Evolutionary conservation across 192 early-diverging fungal species (phyloP).

Genomic region (Obelidium mucronatum): DNA sequence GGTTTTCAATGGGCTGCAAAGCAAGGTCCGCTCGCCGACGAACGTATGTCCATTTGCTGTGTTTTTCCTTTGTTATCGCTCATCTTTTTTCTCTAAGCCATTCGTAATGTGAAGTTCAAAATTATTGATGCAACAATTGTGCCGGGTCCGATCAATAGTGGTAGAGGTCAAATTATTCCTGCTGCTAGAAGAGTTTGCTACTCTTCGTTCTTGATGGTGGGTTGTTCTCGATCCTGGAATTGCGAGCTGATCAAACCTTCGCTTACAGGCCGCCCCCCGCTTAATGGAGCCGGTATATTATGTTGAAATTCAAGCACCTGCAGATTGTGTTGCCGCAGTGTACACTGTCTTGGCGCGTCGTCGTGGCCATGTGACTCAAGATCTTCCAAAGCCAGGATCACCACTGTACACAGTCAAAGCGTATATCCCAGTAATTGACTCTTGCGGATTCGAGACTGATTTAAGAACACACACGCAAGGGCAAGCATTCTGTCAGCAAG

Average conservation of each 20-base stretch:
- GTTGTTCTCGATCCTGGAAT: constrained; percentile 35
- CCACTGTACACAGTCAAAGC: constrained; percentile 94
- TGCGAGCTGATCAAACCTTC: constrained; percentile 6
- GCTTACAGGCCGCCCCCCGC: constrained; percentile 81
- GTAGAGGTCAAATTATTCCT: constrained; percentile 96
- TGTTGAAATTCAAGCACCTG: constrained; percentile 97
- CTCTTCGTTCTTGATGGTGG: constrained; percentile 89
- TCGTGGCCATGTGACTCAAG: constrained; percentile 93
- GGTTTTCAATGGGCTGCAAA: constrained; percentile 98
- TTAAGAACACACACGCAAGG: constrained; percentile 95
- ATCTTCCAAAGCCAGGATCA: constrained; percentile 92
- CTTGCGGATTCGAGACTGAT: constrained; percentile 96
- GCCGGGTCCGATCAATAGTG: constrained; percentile 86
- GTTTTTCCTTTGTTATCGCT: background rate
- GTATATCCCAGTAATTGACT: constrained; percentile 94
- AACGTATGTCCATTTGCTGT: constrained; percentile 67
- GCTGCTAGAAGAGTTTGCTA: constrained; percentile 96
- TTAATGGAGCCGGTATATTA: constrained; percentile 97
- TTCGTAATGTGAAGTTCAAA: constrained; percentile 94
- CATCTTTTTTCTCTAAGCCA: constrained; percentile 60
- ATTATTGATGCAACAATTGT: constrained; percentile 88
- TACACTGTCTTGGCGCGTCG: constrained; percentile 93
- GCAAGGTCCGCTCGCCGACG: constrained; percentile 96
- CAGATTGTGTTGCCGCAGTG: constrained; percentile 92
- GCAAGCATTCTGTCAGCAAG: constrained; percentile 96